A percentile compares a stretch with the other conserved stretches of the same genome.
These are phyloP conservation scores for Parascedosporium putredinis DNA, from an alignment of 2,329 filamentous ascomycete genomes.

Conservation along the genomic window DNA sequence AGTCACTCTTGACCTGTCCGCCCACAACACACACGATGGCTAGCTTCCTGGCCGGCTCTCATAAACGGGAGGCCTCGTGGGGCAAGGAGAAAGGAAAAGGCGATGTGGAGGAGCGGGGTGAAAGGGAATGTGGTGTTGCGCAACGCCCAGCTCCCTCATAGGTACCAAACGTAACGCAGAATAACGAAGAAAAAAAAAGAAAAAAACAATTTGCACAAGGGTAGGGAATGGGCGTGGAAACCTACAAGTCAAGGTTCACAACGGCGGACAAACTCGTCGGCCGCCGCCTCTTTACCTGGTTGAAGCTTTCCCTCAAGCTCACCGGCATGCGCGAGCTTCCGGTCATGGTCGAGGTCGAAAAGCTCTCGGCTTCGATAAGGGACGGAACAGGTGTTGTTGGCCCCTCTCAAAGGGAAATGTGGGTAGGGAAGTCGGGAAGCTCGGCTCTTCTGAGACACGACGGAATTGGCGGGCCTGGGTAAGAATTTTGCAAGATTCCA, in stretches of 20 bases:
- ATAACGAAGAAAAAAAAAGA: no score
- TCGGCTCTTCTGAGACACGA: neutral
- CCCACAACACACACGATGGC: no score
- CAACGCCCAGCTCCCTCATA: neutral
- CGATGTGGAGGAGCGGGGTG: no score
- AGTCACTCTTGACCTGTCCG: no score
- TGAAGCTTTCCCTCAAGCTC: slow-evolving; percentile 58
- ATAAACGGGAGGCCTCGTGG: no score
- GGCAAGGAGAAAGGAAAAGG: no score
- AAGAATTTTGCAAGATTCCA: no score
- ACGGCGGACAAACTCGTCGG: slow-evolving; percentile 46
- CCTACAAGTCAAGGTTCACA: slow-evolving; percentile 61
- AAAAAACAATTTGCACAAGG: neutral
- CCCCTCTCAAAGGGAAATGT: neutral
- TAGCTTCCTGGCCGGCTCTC: no score
- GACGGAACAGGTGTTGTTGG: neutral
- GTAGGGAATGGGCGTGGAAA: slow-evolving; percentile 13
- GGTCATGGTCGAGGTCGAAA: slow-evolving; percentile 35
- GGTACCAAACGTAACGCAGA: no score
- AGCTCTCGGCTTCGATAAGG: neutral
- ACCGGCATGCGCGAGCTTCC: slow-evolving; percentile 61
- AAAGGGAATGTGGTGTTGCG: no score
- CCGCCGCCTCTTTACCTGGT: slow-evolving; percentile 46
- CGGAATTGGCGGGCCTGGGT: neutral
- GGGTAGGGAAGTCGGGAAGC: neutral